These are phyloP conservation scores for Dipteronia dyeriana DNA, from an alignment of 345 rosid species.

Conservation along the genomic window DNA sequence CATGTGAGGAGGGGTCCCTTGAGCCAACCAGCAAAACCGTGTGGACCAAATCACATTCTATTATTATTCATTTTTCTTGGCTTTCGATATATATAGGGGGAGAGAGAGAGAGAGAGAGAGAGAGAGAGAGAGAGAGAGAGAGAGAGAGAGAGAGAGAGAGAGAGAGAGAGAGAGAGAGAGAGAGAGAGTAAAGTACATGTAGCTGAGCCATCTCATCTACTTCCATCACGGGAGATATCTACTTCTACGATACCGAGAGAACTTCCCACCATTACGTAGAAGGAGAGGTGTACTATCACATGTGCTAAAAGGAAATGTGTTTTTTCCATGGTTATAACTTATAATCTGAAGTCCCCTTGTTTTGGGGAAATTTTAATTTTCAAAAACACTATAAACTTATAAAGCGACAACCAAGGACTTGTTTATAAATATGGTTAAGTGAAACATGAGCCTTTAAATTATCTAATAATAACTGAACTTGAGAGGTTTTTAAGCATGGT, in stretches of 20 bases:
- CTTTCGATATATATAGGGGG: background rate
- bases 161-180: background rate
- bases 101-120: no score
- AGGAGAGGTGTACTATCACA: no score
- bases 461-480: no score
- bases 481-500: no score
- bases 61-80: conserved; percentile 11
- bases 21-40: conserved; percentile 34
- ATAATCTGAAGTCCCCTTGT: background rate
- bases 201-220: background rate
- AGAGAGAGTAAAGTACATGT: background rate
- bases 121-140: no score
- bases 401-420: background rate
- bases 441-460: background rate
- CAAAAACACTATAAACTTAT: background rate
- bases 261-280: no score
- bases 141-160: no score
- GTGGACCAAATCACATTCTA: conserved; percentile 34
- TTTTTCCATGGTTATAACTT: background rate
- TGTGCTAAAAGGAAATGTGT: no score
- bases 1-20: conserved; percentile 27
- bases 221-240: no score
- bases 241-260: no score
- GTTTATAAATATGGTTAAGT: background rate
- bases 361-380: background rate